Base-by-base conservation (phyloP, 2,329 filamentous ascomycete genomes). In the Pseudohalonectria lignicola region DNA sequence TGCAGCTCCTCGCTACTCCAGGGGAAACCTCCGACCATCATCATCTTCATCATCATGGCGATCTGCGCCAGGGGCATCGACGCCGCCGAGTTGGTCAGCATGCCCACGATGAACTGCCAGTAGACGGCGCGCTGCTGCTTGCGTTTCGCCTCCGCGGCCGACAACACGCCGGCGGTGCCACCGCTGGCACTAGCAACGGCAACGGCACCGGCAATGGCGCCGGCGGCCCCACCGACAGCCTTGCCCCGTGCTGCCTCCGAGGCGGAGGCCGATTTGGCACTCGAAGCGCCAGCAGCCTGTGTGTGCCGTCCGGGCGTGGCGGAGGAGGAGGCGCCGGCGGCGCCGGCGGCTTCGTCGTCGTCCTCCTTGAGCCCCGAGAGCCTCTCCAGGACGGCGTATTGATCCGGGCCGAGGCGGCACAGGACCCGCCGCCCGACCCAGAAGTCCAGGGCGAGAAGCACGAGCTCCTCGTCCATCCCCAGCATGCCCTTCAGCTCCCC, bases 21-120 rank as follows among this genome's bases (percentile, higher is more conserved):
- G 1, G 85, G 76, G 54, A 94, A 95, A 2, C 87, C 88, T 11
- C 86, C 86, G 0, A 84, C 76, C 37, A 95, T 78, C 41, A 90
- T 73, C 72, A 96, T 90, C 61, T 86, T 86, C 69, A 98, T 71
- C 86, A 96, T 95, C 81, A 88, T 94, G 8, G 79, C 72, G 46
- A 98, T 93, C 54, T 87, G 76, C 39, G 69, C 69, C 42, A 88
- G 64, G 36, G 84, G 80, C 84, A 95, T 92, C 20, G 82, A 61
- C 15, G 72, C 76, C 15, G 82, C 82, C 49, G 86, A 82, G 57
- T 95, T 95, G 44, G 86, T 95, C 59, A 98, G 64, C 92, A 98
- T 96, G 37, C 86, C 86, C 40, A 87, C 68, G 41, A 98, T 87
- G 55, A 94, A 96, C 51, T 88, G 82, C 76, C 84, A 86, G 59